Evolutionary conservation across 345 rosid species (phyloP).

Genomic region (Balakata baccata): DNA sequence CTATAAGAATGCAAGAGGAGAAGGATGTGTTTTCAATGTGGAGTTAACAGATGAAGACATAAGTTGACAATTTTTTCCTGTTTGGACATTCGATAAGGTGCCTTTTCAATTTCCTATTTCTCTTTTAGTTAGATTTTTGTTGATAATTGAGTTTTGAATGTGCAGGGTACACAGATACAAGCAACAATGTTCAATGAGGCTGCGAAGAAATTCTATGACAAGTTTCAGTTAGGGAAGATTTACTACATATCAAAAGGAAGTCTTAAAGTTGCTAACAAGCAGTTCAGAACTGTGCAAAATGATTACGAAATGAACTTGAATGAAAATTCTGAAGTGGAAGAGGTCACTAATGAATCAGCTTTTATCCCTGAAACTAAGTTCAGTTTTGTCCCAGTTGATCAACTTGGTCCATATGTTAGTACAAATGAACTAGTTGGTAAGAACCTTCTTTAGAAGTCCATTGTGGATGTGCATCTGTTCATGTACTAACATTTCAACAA

Average conservation of each 20-base stretch:
- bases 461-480: neutral
- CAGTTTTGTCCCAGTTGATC: constrained; percentile 72
- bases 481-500: neutral
- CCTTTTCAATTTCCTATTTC: neutral
- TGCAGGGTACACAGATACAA: constrained; percentile 90
- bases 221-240: constrained; percentile 75
- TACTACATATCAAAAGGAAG: constrained; percentile 81
- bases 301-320: constrained; percentile 93
- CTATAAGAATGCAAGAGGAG: constrained; percentile 85
- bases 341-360: constrained; percentile 58
- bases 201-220: constrained; percentile 72
- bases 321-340: constrained; percentile 84
- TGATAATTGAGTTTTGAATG: neutral
- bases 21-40: constrained; percentile 93
- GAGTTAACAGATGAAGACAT: constrained; percentile 95
- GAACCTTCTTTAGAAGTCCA: constrained; percentile 4
- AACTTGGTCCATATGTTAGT: constrained; percentile 68
- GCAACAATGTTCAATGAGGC: constrained; percentile 97
- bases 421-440: constrained; percentile 77
- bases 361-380: constrained; percentile 80
- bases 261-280: constrained; percentile 82
- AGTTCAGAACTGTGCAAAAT: constrained; percentile 78
- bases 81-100: neutral
- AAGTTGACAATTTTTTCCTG: constrained; percentile 19
- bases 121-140: neutral